Evolutionary conservation across 2,329 filamentous ascomycete species (phyloP).

Genomic region (Talaromyces sp.): DNA sequence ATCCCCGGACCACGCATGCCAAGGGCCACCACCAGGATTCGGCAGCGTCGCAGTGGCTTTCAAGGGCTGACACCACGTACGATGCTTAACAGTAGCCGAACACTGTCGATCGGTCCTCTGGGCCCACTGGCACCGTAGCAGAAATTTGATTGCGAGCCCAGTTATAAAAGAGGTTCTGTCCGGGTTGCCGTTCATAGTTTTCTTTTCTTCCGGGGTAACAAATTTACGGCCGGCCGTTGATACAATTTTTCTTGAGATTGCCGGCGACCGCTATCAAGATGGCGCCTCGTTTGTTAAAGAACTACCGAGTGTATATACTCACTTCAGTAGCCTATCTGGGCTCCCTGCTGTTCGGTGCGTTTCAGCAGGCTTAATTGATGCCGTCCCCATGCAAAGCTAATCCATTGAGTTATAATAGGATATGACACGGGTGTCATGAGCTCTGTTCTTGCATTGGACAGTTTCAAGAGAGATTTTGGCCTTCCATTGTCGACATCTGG

Average conservation of each 20-base stretch:
- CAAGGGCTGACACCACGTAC: not conserved
- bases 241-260: not conserved
- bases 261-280: constrained; percentile 3
- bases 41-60: too few species aligned
- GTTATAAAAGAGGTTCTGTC: constrained; percentile 17
- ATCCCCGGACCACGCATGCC: not conserved
- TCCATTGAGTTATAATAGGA: constrained; percentile 26
- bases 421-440: constrained; percentile 50
- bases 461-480: constrained; percentile 47
- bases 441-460: constrained; percentile 42
- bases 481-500: constrained; percentile 35
- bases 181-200: not conserved
- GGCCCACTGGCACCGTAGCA: constrained; percentile 10
- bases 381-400: not conserved
- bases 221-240: not conserved
- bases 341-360: constrained; percentile 47
- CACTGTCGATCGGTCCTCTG: not conserved
- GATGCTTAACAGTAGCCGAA: constrained; percentile 14
- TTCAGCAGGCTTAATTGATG: not conserved
- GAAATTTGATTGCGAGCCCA: not conserved
- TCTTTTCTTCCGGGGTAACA: constrained; percentile 6
- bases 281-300: constrained; percentile 38
- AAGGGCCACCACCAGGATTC: too few species aligned
- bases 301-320: constrained; percentile 49
- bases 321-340: constrained; percentile 49